Evolutionary conservation across 225 moss, liverwort and hornwort species (phyloP), one percentile per base, ranked within the genome.

Genomic region (Rhytidiadelphus loreus): DNA sequence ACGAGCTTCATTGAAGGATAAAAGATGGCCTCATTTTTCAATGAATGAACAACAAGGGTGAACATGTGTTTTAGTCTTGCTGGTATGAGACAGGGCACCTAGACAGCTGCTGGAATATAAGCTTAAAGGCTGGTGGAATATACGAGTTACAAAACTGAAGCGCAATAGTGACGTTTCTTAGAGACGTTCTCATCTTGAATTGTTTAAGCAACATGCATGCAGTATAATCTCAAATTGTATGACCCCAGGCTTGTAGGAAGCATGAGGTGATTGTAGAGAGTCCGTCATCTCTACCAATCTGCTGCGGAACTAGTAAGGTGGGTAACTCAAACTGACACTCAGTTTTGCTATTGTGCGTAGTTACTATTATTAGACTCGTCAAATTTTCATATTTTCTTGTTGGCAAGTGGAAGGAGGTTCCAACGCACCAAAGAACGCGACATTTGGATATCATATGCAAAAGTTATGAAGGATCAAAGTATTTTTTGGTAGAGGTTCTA

Each of bases 351-450:
- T 5, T 43, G 3, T 7, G 23, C 6, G 4, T 68, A 37, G 1
- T 3, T 71, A 71, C 0, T 43, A 43, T 16, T 43, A 70, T 25
- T 70, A 41, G 0, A 25, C 3, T 25, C 14, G 41, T 14, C 2
- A 41, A n/a, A 25, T 41, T 70, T 23, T 68, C 13, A n/a, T 66
- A 37, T 37, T n/a, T 68, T n/a, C 22, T 41, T 41, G 25, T 24
- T 70, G 14, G 5, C 5, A 70, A 26, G 15, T 15, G 8, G 26
- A 41, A 26, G 8, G 15, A 70, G 25, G 25, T 8, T 41, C 7
- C 3, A 39, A 24, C 0, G 1, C 8, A 39, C 4, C 13, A 69
- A 69, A 39, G 4, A 39, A 39, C 3, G 8, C 4, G 0, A 4
- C 14, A 70, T 25, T 41, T 70, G 25, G 5, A 70, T 41, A 26